Base-by-base conservation (phyloP, 148 eudicot genomes). In the Nepenthes mirabilis region DNA sequence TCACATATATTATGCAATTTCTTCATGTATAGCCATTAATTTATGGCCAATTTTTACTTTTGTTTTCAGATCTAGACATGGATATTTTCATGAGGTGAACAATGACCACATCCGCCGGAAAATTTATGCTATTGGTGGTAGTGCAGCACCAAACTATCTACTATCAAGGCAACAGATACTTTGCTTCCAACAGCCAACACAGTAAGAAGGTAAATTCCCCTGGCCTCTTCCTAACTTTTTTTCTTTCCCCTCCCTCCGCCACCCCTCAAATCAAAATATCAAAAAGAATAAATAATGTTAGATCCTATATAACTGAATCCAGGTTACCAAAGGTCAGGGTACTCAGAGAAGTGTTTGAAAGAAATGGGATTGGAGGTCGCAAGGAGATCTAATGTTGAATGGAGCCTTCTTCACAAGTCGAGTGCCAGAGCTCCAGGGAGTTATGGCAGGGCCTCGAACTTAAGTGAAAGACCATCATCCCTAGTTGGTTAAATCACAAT, bases 41-140 rank as follows among this genome's bases (percentile, higher is more conserved):
- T 23, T 23, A 23, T 23, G 23, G 23, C 23, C 23, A 23, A 23
- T 23, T 23, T 23, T 23, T 23, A 23, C 23, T 23, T 23, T 23
- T 23, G 23, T 23, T n/a, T 56, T 43, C 74, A 83, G 88, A 60
- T 83, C 85, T 72, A 78, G 89, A 52, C 78, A 64, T 76, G 89
- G 89, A 11, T 80, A 83, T 65, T 83, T 83, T 43, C 89, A 83
- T 75, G 89, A 80, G 74, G 89, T 83, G 70, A 83, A 80, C 70
- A 83, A 83, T 76, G 85, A 80, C 77, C 80, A 83, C 54, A 83
- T 83, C 0, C 83, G 80, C 56, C 80, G 89, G 89, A 80, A 80
- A 54, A 83, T 78, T 83, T 83, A 83, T 61, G 89, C 89, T 40
- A 76, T 83, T 59, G 89, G 89, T 32, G 89, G 89, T 13, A 83